A percentile compares a stretch with the other conserved stretches of the same genome.
These are phyloP conservation scores for Phytopythium boreale DNA, from an alignment of 352 stramenopile genomes.

Conservation along the genomic window DNA sequence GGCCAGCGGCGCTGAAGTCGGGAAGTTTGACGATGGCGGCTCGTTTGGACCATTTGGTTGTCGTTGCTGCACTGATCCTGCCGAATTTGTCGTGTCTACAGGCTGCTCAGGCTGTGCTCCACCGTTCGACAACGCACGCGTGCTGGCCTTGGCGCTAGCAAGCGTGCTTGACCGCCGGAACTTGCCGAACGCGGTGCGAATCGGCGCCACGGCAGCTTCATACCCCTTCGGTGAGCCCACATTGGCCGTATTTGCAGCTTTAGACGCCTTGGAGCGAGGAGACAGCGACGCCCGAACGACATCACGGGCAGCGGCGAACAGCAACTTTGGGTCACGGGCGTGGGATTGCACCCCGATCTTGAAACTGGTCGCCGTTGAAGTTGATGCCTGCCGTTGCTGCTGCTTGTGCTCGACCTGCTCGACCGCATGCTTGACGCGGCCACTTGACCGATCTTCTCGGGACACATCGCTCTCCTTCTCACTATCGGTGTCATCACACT, in stretches of 20 bases:
- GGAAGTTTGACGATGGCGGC: neutral
- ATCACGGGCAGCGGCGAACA: slow-evolving; percentile 27
- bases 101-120: neutral
- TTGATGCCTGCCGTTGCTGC: slow-evolving; percentile 7
- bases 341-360: slow-evolving; percentile 6
- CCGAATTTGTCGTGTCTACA: neutral
- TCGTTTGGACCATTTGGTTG: neutral
- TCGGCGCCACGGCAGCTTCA: slow-evolving; percentile 10
- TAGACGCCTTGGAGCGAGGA: slow-evolving; percentile 15
- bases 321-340: slow-evolving; percentile 18
- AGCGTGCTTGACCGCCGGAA: slow-evolving; percentile 35
- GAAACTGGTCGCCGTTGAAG: slow-evolving; percentile 1
- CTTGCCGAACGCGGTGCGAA: slow-evolving; percentile 43
- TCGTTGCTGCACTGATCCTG: neutral
- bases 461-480: neutral
- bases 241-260: neutral
- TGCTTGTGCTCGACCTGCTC: slow-evolving; percentile 1
- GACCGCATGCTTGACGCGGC: slow-evolving; percentile 5
- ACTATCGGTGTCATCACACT: neutral
- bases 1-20: neutral
- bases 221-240: neutral
- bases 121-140: neutral
- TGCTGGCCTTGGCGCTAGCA: neutral
- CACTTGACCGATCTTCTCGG: neutral
- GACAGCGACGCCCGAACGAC: slow-evolving; percentile 18